Conservation (phyloP, 805 yeast species). For the Komagataella pseudopastoris region DNA sequence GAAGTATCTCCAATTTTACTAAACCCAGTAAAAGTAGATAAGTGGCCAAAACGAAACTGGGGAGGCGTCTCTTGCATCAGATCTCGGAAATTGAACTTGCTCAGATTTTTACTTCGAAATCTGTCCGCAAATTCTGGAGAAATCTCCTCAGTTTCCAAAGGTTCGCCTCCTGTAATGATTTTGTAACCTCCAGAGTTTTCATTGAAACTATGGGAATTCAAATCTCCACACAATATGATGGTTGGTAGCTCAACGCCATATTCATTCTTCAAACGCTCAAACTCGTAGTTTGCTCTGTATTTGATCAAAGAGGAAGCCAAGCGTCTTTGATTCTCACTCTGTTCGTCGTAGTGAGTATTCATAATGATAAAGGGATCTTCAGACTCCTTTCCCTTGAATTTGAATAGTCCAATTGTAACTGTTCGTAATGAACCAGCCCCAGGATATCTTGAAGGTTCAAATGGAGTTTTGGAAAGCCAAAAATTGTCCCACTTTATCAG, state of each 20-base stretch:
- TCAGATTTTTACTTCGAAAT: slow-evolving; percentile 7
- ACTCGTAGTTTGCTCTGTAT: slow-evolving; percentile 23
- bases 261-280: slow-evolving; percentile 7
- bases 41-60: slow-evolving; percentile 18
- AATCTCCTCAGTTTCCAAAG: slow-evolving; percentile 4
- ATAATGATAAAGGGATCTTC: slow-evolving; percentile 18
- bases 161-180: slow-evolving; percentile 11
- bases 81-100: slow-evolving; percentile 16
- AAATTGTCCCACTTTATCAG: slow-evolving; percentile 26
- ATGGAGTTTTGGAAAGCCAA: slow-evolving; percentile 45
- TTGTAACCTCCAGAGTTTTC: slow-evolving; percentile 21
- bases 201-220: slow-evolving; percentile 36
- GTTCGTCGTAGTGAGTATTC: slow-evolving; percentile 39
- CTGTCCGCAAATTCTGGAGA: slow-evolving; percentile 10
- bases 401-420: slow-evolving; percentile 18
- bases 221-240: slow-evolving; percentile 33
- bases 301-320: slow-evolving; percentile 30
- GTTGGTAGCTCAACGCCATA: neutral
- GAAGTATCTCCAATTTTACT: slow-evolving; percentile 8
- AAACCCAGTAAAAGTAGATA: slow-evolving; percentile 28
- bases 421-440: slow-evolving; percentile 27
- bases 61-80: slow-evolving; percentile 11
- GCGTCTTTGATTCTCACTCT: slow-evolving; percentile 28
- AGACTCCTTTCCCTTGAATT: neutral
- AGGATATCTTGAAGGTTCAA: slow-evolving; percentile 28